Evolutionary conservation across 352 stramenopile species (phyloP), one percentile per base, ranked within the genome.

Genomic region (Phytopythium oedochilum): DNA sequence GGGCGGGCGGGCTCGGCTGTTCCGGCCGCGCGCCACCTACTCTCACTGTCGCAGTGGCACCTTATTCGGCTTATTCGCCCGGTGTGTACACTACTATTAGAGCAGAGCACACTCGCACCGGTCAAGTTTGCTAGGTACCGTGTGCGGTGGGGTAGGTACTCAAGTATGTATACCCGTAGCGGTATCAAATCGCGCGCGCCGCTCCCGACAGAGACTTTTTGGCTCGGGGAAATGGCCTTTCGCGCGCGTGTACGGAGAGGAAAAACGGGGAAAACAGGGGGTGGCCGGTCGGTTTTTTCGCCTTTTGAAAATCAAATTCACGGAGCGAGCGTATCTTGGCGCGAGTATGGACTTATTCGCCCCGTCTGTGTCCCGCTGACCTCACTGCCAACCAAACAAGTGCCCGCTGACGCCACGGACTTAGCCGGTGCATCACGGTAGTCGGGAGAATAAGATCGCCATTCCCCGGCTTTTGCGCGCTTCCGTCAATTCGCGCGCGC

Each of bases 231-330:
- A 23, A 44, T 20, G 5, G 38, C 38, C n/a, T n/a, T n/a, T n/a
- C n/a, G n/a, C n/a, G n/a, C n/a, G n/a, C n/a, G n/a, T n/a, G n/a
- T n/a, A n/a, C n/a, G n/a, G n/a, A n/a, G n/a, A n/a, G n/a, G n/a
- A n/a, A n/a, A n/a, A n/a, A n/a, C n/a, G n/a, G 38, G 23, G 38
- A 20, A 23, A 23, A 23, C 3, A 7, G 17, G 38, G 18, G 23
- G 20, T 10, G n/a, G n/a, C 17, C 6, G 26, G 23, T 25, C 12
- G 23, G 9, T 6, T 29, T 29, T 29, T 4, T 32, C 3, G 9
- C 9, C 4, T 36, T 50, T 50, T 50, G 44, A 50, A 50, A 50
- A 50, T 50, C 44, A 50, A 50, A 50, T 36, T 36, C 25, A 50
- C 44, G 26, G 25, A 9, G 20, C 20, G 25, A 35, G 26, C 3